Evolutionary conservation across 2,329 filamentous ascomycete species (phyloP), one percentile per base, ranked within the genome.

Genomic region (Stagonosporopsis rhizophila): DNA sequence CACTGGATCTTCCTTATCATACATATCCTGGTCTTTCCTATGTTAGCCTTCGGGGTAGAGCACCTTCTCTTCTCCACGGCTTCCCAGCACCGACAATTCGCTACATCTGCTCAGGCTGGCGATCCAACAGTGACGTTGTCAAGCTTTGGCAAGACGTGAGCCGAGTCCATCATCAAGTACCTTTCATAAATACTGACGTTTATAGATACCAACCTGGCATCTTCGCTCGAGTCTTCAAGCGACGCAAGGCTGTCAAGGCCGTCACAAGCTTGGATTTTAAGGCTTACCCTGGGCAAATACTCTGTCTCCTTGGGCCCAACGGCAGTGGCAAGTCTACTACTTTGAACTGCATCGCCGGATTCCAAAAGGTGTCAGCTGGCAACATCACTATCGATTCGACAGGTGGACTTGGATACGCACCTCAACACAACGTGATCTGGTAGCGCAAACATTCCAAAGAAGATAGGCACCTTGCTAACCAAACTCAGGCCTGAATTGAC

Each of bases 81-180:
- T 17, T 69, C 68, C 20, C 30, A 56, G n/a, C 46, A 65, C 17
- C 58, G 66, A 20, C 85, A 69, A 41, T 70, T 80, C 32, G 51
- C 39, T 19, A 30, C 27, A 19, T 59, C 62, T 9, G 32, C 8
- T 2, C 49, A 39, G 20, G 8, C 44, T 25, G 45, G 44, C 3
- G 58, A 55, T 34, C 59, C 67, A 28, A 88, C 91, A 8, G 66
- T 69, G 22, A 60, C 46, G 5, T 42, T 70, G 2, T 56, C 57
- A 1, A 55, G 44, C 2, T 66, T 70, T 32, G 56, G 56, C 22
- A 69, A 69, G 37, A 69, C 62, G 62, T 68, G 49, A 45, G 63
- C 54, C 12, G 1, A 20, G 3, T 12, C 8, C 12, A n/a, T 12
- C 12, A n/a, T 3, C 9, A 1, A 8, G 7, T 25, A 37, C 23